Conservation (phyloP, 1,284 basidiomycete genomes). For the Xerocomus minutiporus region DNA sequence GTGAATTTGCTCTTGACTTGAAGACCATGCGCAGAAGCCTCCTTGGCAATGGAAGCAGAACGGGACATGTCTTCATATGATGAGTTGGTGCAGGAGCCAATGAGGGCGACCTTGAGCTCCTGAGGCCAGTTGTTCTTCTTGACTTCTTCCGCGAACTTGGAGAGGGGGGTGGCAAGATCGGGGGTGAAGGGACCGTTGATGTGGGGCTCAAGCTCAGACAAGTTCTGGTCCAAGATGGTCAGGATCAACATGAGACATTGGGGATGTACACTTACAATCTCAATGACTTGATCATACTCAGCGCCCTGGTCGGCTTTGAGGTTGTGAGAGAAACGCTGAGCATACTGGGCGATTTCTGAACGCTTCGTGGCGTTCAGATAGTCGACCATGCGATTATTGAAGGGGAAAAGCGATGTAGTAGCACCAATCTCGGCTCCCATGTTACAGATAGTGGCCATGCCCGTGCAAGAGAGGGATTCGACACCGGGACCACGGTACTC, state of each 20-base stretch:
- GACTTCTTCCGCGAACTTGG: slow-evolving; percentile 89
- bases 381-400: slow-evolving; percentile 90
- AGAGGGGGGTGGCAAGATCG: slow-evolving; percentile 93
- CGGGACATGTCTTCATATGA: slow-evolving; percentile 99
- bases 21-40: slow-evolving; percentile 86
- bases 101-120: slow-evolving; percentile 95
- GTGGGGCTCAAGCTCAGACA: slow-evolving; percentile 96
- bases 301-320: slow-evolving; percentile 84
- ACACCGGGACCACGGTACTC: slow-evolving; percentile 95
- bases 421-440: slow-evolving; percentile 99
- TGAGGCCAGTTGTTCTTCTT: slow-evolving; percentile 96
- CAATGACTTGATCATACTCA: slow-evolving; percentile 93
- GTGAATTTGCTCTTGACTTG: slow-evolving; percentile 93
- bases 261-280: slow-evolving; percentile 65
- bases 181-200: slow-evolving; percentile 99
- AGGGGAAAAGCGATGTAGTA: slow-evolving; percentile 98
- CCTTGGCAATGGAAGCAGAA: slow-evolving; percentile 87
- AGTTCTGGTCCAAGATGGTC: slow-evolving; percentile 53
- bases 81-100: slow-evolving; percentile 99
- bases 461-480: slow-evolving; percentile 94
- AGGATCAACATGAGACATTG: background rate
- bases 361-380: slow-evolving; percentile 96
- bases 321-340: slow-evolving; percentile 88
- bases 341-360: slow-evolving; percentile 84
- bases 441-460: slow-evolving; percentile 99